These are phyloP conservation scores for Pythium aphanidermatum DNA, from an alignment of 352 stramenopile species.

Conservation along the genomic window DNA sequence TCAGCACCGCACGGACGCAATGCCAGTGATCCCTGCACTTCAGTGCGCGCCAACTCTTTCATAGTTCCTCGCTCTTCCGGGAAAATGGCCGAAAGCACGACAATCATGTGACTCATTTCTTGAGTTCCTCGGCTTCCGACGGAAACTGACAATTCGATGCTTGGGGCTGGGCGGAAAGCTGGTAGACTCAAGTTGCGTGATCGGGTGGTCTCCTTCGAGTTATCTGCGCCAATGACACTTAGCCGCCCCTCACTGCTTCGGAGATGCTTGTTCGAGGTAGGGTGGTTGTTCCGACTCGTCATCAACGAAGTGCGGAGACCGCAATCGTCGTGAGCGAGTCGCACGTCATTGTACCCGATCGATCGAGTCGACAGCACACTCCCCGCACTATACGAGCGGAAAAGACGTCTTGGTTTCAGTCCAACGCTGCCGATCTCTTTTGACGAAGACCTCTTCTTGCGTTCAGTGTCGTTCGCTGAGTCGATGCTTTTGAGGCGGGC, in stretches of 20 bases:
- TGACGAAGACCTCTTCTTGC: neutral
- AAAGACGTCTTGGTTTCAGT: conserved; percentile 15
- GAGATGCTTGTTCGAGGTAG: conserved; percentile 12
- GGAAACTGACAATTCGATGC: conserved; percentile 69
- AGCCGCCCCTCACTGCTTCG: conserved; percentile 5
- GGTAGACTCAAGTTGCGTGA: conserved; percentile 62
- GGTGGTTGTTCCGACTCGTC: neutral
- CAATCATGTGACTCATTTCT: conserved; percentile 64
- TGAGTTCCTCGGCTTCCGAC: conserved; percentile 65
- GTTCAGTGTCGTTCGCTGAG: conserved; percentile 21
- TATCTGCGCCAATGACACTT: neutral
- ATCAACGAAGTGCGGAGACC: conserved; percentile 4
- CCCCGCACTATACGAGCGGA: conserved; percentile 59
- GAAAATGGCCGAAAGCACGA: conserved; percentile 55
- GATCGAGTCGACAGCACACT: conserved; percentile 49
- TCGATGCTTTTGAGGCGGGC: conserved; percentile 38
- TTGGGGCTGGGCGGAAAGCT: conserved; percentile 49
- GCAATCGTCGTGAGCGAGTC: conserved; percentile 14
- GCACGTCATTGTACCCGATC: conserved; percentile 21
- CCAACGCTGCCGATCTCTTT: neutral
- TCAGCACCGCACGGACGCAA: conserved; percentile 65
- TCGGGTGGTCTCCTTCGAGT: conserved; percentile 24
- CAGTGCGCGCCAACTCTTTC: conserved; percentile 65
- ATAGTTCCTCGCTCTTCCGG: conserved; percentile 33
- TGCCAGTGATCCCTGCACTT: conserved; percentile 65